Evolutionary conservation across 129 eudicot genomes (phyloP), one percentile per base, ranked within the genome.

Genomic region (Artemisia annua): DNA sequence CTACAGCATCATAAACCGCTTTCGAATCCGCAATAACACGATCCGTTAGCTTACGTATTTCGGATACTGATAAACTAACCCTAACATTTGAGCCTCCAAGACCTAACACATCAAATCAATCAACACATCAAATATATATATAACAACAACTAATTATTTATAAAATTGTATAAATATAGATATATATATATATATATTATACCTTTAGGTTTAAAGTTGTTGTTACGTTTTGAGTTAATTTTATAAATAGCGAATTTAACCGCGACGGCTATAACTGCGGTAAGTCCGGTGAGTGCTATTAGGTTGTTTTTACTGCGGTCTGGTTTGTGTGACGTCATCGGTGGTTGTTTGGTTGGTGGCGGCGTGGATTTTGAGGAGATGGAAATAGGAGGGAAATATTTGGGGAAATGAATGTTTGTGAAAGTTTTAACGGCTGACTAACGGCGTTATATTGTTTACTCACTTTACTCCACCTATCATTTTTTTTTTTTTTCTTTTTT

Each of bases 341-440:
- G 49, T 53, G 15, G 14, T 20, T n/a, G n/a, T n/a, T n/a, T 43
- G 24, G 68, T 54, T 11, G 73, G 73, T 64, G 28, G 71, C 70
- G 11, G 76, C 48, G 5, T 72, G 61, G 82, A 26, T 26, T 16
- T 84, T 74, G 74, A 66, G 55, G 58, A 32, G 75, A 64, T 70
- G 67, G 77, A 86, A 83, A 83, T 78, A 83, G 81, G 95, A 85
- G 97, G 97, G 95, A 91, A 91, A 87, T 76, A 22, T 84, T 73
- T 86, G 85, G 83, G 69, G 82, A 83, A 71, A 76, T 13, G 54
- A 19, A 48, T 30, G 26, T 15, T 78, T 68, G 10, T 39, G 76
- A 75, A 54, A 8, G 55, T 77, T 69, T 10, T 63, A 57, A 78
- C 81, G 63, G 56, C 62, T 6, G 59, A 75, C 66, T 35, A 69